Evolutionary conservation across 2,329 filamentous ascomycete species (phyloP), one percentile per base, ranked within the genome.

Genomic region (Trichoderma sp.): DNA sequence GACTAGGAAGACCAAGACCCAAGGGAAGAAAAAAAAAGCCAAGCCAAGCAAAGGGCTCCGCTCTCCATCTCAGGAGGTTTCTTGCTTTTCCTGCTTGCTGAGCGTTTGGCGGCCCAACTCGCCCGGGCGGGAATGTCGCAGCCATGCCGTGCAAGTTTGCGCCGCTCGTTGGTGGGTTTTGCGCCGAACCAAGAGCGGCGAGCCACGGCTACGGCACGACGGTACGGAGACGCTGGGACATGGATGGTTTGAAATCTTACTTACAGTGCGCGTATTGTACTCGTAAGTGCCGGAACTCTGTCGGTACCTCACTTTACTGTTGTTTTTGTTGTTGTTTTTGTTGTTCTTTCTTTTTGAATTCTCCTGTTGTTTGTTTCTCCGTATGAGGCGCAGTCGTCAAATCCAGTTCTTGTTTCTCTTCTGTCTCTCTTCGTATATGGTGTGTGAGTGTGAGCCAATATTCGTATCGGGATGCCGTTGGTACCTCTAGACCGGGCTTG

Each of bases 11-110:
- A 38, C 35, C 35, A 38, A 38, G 59, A 59, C 74, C 41, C 66
- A 69, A 71, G 27, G 53, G 27, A 64, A 65, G 27, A 63, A 11
- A 64, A 73, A 73, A 74, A 67, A 74, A 74, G 41, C 71, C 71
- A 74, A 74, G 71, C n/a, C 38, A 41, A 41, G 38, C 38, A 64
- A 38, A 74, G 45, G 59, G 69, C 71, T 75, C 63, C 72, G 63
- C 72, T 67, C 38, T 41, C 38, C 33, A 33, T 38, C 33, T 59
- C 63, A 67, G 63, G 72, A 68, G 64, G 64, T 38, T 38, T 59
- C 16, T 59, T 38, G 16, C 21, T 68, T 41, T 41, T 41, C 31
- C 21, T 18, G 6, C 29, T 18, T 45, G 56, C 68, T 63, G 59
- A 11, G 12, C 29, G 21, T 41, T 41, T 41, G 16, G 53, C 67